Percentiles rank a stretch among this genome's conserved stretches.
Evolutionary conservation across 164 flowering plant species (phyloP).

Genomic region (Aristolochia contorta): DNA sequence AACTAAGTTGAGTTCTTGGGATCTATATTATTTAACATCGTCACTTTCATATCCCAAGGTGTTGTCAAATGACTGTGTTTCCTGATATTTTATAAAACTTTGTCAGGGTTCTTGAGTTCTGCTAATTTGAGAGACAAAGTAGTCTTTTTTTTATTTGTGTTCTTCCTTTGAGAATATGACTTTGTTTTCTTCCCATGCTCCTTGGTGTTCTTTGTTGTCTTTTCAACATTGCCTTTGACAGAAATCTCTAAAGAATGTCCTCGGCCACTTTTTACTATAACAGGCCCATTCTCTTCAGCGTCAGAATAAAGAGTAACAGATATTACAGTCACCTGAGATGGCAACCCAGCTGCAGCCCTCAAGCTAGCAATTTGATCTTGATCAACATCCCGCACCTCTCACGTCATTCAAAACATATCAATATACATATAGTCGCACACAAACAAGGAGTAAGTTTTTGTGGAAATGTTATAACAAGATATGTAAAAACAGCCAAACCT

Average conservation of each 20-base stretch:
- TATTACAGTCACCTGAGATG: conserved; percentile 79
- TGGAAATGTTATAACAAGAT: not conserved
- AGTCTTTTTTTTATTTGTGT: conserved; percentile 48
- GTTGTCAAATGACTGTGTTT: conserved; percentile 24
- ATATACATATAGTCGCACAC: not conserved
- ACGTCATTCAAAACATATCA: not conserved
- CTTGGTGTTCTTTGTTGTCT: conserved; percentile 54
- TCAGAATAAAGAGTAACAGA: conserved; percentile 83
- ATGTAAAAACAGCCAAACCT: conserved; percentile 34
- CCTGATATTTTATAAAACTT: conserved; percentile 28
- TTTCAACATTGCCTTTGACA: conserved; percentile 58
- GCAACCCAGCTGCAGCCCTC: conserved; percentile 93
- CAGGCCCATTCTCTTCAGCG: conserved; percentile 73
- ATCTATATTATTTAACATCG: conserved; percentile 28
- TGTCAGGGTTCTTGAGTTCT: conserved; percentile 21
- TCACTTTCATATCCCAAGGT: conserved; percentile 30
- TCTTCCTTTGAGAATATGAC: conserved; percentile 27
- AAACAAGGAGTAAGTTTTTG: not conserved
- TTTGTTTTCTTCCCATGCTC: conserved; percentile 56
- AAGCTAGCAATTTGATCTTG: conserved; percentile 64
- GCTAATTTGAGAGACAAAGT: conserved; percentile 17
- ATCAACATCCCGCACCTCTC: conserved; percentile 73
- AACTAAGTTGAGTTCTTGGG: conserved; percentile 21
- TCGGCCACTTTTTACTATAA: conserved; percentile 38
- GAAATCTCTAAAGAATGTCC: conserved; percentile 65